phyloP scores from a whole-genome alignment of 2,329 filamentous ascomycete species.

The Xylogone sp. region DNA sequence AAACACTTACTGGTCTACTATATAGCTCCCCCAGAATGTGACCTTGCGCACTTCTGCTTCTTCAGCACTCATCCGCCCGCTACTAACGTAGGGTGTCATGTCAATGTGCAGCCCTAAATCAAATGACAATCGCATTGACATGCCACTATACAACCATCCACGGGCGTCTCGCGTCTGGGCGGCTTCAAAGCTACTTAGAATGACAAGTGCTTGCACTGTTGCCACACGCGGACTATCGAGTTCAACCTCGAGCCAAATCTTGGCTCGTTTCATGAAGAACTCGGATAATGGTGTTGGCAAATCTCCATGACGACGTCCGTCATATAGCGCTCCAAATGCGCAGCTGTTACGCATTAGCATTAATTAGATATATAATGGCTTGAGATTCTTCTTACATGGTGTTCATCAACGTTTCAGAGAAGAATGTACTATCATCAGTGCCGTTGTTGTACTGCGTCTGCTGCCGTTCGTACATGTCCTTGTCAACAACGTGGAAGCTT shows the following conservation, averaged over 20 bases:
- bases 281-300: slow-evolving; percentile 32
- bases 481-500: slow-evolving; percentile 40
- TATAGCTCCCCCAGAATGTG: slow-evolving; percentile 40
- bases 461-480: slow-evolving; percentile 24
- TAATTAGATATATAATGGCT: background rate
- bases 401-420: background rate
- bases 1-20: slow-evolving; percentile 28
- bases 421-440: background rate
- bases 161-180: slow-evolving; percentile 39
- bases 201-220: slow-evolving; percentile 41
- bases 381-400: background rate
- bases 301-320: slow-evolving; percentile 30
- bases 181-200: slow-evolving; percentile 40
- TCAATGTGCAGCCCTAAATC: slow-evolving; percentile 40
- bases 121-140: slow-evolving; percentile 38
- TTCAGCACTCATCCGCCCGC: slow-evolving; percentile 32
- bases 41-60: slow-evolving; percentile 36
- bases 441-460: background rate
- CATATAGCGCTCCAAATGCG: slow-evolving; percentile 30
- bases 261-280: slow-evolving; percentile 38
- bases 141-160: slow-evolving; percentile 43
- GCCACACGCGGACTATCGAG: slow-evolving; percentile 41
- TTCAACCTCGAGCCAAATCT: slow-evolving; percentile 40
- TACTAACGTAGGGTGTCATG: slow-evolving; percentile 34
- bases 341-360: slow-evolving; percentile 17